Evolutionary conservation across 345 rosid genomes (phyloP).

Genomic region (Carallia pectinifolia): DNA sequence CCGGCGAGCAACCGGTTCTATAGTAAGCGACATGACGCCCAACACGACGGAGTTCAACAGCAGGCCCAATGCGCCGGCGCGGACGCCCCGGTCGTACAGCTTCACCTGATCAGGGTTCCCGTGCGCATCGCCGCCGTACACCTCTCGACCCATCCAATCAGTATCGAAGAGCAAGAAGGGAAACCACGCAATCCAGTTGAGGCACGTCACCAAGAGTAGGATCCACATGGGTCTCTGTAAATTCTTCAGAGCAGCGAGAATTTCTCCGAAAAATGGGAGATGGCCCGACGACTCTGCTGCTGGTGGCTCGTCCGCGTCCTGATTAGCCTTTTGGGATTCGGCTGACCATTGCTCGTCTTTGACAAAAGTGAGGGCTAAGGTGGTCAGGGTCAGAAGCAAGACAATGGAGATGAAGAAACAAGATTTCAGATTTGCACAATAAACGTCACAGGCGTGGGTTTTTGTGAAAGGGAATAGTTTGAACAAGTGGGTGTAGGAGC

Average conservation of each 20-base stretch:
- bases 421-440: conserved; percentile 86
- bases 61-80: conserved; percentile 78
- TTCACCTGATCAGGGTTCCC: conserved; percentile 24
- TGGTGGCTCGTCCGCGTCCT: conserved; percentile 6
- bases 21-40: conserved; percentile 57
- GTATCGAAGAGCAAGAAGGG: conserved; percentile 83
- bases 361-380: conserved; percentile 46
- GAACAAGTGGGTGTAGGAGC: conserved; percentile 55
- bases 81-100: conserved; percentile 63
- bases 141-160: conserved; percentile 92
- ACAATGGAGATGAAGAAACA: conserved; percentile 69
- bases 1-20: conserved; percentile 43
- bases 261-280: conserved; percentile 37
- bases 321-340: conserved; percentile 2
- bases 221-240: conserved; percentile 71
- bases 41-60: conserved; percentile 73
- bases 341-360: conserved; percentile 41
- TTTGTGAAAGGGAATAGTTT: conserved; percentile 59
- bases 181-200: conserved; percentile 92
- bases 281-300: background rate
- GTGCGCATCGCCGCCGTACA: conserved; percentile 68
- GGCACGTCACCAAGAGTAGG: conserved; percentile 62
- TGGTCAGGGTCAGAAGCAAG: conserved; percentile 42
- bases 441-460: conserved; percentile 63
- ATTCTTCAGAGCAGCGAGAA: conserved; percentile 44